phyloP scores from a whole-genome alignment of 31 red algal genomes.

The Odonthalia washingtoniensis region DNA sequence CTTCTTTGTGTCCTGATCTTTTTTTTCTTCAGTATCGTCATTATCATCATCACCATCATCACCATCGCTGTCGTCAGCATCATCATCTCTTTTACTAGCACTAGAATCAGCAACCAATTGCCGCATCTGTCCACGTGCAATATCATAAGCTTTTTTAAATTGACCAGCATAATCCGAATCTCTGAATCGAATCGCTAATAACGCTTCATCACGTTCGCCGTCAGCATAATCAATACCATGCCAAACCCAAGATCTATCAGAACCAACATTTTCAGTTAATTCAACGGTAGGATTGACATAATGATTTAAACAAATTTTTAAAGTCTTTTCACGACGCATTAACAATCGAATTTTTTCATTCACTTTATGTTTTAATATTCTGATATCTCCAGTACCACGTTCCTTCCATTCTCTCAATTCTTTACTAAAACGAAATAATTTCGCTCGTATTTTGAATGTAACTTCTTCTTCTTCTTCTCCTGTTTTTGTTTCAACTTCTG shows the following conservation, averaged over 20 bases:
- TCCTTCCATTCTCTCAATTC: conserved; percentile 96
- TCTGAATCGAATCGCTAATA: conserved; percentile 94
- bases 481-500: conserved; percentile 90
- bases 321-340: conserved; percentile 98
- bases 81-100: no score
- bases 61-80: no score
- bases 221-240: conserved; percentile 97
- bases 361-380: conserved; percentile 85
- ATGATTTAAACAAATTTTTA: conserved; percentile 99
- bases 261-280: conserved; percentile 96
- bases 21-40: no score
- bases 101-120: background rate
- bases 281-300: conserved; percentile 82
- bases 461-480: conserved; percentile 96
- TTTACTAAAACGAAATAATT: conserved; percentile 96
- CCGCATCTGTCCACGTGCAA: conserved; percentile 67
- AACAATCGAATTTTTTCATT: conserved; percentile 92
- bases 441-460: conserved; percentile 93
- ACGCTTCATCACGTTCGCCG: conserved; percentile 87
- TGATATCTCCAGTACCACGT: conserved; percentile 94
- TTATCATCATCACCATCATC: no score
- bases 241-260: conserved; percentile 99
- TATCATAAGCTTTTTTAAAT: conserved; percentile 89
- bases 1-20: no score
- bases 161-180: conserved; percentile 81